Evolutionary conservation across 2,329 filamentous ascomycete species (phyloP).

Genomic region (Alternaria brassicae): DNA sequence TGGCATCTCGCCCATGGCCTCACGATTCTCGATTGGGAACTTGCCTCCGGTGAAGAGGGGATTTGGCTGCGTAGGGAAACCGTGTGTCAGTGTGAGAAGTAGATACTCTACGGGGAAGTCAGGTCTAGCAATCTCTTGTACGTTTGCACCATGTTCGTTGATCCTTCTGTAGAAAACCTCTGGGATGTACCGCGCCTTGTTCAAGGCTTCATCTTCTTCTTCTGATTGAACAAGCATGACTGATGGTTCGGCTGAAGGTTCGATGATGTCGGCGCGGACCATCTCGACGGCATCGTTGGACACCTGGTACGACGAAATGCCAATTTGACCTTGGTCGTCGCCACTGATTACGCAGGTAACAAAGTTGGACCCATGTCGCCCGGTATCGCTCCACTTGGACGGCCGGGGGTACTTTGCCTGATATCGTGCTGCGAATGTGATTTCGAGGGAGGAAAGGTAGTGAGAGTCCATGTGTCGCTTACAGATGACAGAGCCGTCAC

Average conservation of each 20-base stretch:
- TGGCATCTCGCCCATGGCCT: slow-evolving; percentile 84
- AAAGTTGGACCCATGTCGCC: slow-evolving; percentile 92
- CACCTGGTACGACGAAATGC: slow-evolving; percentile 90
- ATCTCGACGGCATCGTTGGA: slow-evolving; percentile 97
- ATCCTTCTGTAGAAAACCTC: slow-evolving; percentile 96
- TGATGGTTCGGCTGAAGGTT: slow-evolving; percentile 89
- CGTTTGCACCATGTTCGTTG: slow-evolving; percentile 95
- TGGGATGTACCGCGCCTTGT: slow-evolving; percentile 85
- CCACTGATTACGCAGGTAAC: slow-evolving; percentile 96
- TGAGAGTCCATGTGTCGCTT: slow-evolving; percentile 96
- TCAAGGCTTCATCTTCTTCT: slow-evolving; percentile 77
- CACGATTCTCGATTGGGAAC: slow-evolving; percentile 92
- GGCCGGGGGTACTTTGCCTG: slow-evolving; percentile 88
- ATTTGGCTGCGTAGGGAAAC: slow-evolving; percentile 82
- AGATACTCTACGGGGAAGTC: slow-evolving; percentile 97
- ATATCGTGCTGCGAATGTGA: slow-evolving; percentile 84
- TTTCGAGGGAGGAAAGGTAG: slow-evolving; percentile 89
- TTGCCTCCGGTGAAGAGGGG: slow-evolving; percentile 75
- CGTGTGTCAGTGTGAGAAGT: slow-evolving; percentile 93
- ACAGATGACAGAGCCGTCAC: slow-evolving; percentile 87
- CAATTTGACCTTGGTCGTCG: slow-evolving; percentile 86
- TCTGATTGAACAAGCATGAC: slow-evolving; percentile 96
- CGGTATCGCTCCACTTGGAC: slow-evolving; percentile 96
- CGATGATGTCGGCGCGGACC: slow-evolving; percentile 92
- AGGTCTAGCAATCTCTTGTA: slow-evolving; percentile 96